These are phyloP conservation scores for Tylopilus felleus DNA, from an alignment of 768 basidiomycete genomes.

Conservation along the genomic window DNA sequence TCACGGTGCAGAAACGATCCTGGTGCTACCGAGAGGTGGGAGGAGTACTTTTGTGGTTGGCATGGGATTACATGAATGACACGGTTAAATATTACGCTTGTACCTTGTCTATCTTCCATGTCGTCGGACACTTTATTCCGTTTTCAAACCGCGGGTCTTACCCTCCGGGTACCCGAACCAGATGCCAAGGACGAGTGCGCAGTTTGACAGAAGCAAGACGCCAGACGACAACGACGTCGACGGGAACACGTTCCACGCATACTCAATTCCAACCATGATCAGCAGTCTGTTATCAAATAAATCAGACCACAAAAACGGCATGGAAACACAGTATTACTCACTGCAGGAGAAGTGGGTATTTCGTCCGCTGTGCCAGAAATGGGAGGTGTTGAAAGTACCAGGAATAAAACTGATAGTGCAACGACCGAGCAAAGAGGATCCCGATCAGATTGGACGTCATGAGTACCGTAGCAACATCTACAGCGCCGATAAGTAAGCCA, in stretches of 20 bases:
- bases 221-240: constrained; percentile 67
- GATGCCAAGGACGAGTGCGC: constrained; percentile 50
- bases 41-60: constrained; percentile 77
- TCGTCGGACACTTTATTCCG: not conserved
- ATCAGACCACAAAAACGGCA: constrained; percentile 1
- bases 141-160: constrained; percentile 10
- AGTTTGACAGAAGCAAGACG: constrained; percentile 50
- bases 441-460: constrained; percentile 93
- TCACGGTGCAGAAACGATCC: constrained; percentile 77
- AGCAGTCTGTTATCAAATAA: constrained; percentile 44
- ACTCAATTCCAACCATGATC: constrained; percentile 66
- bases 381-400: constrained; percentile 96
- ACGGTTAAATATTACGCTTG: not conserved
- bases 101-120: not conserved
- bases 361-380: constrained; percentile 73
- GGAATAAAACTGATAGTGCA: constrained; percentile 98
- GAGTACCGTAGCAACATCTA: constrained; percentile 77
- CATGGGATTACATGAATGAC: constrained; percentile 49
- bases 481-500: constrained; percentile 13
- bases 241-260: constrained; percentile 86
- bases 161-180: constrained; percentile 49
- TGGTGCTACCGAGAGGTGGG: constrained; percentile 80
- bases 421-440: constrained; percentile 85
- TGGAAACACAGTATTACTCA: constrained; percentile 33
- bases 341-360: constrained; percentile 61